Percentiles rank a stretch among this genome's conserved stretches.
Conservation (phyloP, 805 yeast species). For the Wickerhamomyces chambardii region DNA sequence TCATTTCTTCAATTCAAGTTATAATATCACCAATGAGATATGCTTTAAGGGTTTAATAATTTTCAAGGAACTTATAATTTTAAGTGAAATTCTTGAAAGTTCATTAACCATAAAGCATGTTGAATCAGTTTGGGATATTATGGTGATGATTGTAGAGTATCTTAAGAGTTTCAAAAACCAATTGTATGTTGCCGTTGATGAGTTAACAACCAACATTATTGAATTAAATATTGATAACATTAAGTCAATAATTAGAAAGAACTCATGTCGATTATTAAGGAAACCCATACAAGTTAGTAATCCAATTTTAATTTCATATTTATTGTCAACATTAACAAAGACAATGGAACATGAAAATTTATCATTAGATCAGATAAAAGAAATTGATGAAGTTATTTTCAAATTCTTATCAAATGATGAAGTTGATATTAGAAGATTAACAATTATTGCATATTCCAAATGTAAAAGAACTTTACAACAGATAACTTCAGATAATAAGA, state of each 20-base stretch:
- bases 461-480: conserved; percentile 13
- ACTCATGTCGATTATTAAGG: conserved; percentile 7
- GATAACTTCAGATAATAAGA: conserved; percentile 2
- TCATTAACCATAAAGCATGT: conserved; percentile 2
- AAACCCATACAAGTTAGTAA: neutral
- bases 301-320: neutral
- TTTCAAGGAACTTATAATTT: conserved; percentile 13
- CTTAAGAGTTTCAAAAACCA: conserved; percentile 14
- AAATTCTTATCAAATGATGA: conserved; percentile 10
- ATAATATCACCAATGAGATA: conserved; percentile 11
- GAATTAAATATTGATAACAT: conserved; percentile 1
- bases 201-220: conserved; percentile 14
- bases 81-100: conserved; percentile 7
- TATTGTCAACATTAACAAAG: conserved; percentile 7
- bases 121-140: conserved; percentile 11
- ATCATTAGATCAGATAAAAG: conserved; percentile 8
- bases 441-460: conserved; percentile 16
- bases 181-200: conserved; percentile 16
- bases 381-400: conserved; percentile 12
- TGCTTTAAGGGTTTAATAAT: conserved; percentile 18
- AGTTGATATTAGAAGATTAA: conserved; percentile 17
- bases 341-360: conserved; percentile 10
- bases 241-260: conserved; percentile 6
- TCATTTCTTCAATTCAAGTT: conserved; percentile 12
- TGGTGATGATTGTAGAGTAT: conserved; percentile 15